These are phyloP conservation scores for Phaffia rhodozyma DNA, from an alignment of 1,284 basidiomycete species.

Conservation along the genomic window DNA sequence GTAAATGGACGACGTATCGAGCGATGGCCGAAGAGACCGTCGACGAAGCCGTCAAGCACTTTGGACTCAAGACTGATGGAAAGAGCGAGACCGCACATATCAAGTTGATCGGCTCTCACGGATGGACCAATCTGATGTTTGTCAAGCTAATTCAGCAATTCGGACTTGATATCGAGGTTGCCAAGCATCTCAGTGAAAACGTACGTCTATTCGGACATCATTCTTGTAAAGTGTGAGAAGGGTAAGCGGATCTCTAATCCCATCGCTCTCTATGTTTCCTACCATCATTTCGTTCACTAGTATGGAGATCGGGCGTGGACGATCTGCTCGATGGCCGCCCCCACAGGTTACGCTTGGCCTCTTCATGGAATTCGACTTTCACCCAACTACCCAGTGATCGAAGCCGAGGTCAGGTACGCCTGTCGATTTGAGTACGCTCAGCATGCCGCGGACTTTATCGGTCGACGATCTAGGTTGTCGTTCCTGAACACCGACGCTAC, in stretches of 20 bases:
- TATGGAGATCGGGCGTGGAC: constrained; percentile 97
- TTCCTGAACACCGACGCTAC: constrained; percentile 88
- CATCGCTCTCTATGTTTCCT: neutral
- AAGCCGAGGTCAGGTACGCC: constrained; percentile 88
- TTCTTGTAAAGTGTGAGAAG: neutral
- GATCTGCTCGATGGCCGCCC: constrained; percentile 67
- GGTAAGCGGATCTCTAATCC: neutral
- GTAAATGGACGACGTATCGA: constrained; percentile 97
- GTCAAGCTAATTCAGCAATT: constrained; percentile 91
- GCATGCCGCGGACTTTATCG: constrained; percentile 82
- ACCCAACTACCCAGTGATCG: constrained; percentile 74
- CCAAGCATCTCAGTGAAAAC: constrained; percentile 80
- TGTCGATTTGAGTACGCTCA: constrained; percentile 81
- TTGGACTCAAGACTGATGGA: constrained; percentile 46
- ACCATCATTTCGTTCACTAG: constrained; percentile 12
- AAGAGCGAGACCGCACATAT: constrained; percentile 71
- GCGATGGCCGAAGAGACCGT: constrained; percentile 96
- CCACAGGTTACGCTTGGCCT: constrained; percentile 71
- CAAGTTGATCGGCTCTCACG: constrained; percentile 82
- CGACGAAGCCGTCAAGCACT: constrained; percentile 72
- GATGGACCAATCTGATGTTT: constrained; percentile 93
- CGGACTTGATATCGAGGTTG: constrained; percentile 82
- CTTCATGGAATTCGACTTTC: constrained; percentile 69
- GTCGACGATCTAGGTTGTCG: constrained; percentile 76
- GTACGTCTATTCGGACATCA: neutral